These are phyloP conservation scores for Leucocoprinus leucothites DNA, from an alignment of 768 basidiomycete species.

Conservation along the genomic window DNA sequence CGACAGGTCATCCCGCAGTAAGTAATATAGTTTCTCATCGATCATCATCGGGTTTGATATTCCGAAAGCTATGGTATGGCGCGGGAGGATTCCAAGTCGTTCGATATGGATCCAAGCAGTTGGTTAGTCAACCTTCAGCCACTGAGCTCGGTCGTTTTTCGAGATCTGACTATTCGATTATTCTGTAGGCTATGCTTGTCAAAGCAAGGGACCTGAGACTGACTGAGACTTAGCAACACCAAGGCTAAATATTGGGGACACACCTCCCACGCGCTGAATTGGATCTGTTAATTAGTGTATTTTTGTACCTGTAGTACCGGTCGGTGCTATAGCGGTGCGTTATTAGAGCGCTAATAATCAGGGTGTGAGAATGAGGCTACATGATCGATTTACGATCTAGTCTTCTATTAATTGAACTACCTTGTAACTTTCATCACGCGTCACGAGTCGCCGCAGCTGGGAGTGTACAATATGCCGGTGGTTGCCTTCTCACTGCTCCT, in stretches of 20 bases:
- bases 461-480: no score
- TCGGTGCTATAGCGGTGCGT: no score
- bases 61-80: conserved; percentile 37
- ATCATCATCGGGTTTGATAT: background rate
- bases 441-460: no score
- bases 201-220: conserved; percentile 4
- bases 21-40: conserved; percentile 7
- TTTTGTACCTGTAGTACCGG: no score
- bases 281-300: no score
- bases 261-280: no score
- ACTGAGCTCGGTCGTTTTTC: background rate
- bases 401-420: no score
- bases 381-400: no score
- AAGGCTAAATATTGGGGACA: background rate
- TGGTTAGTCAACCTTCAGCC: conserved; percentile 26
- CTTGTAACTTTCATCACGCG: no score
- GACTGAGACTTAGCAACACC: background rate
- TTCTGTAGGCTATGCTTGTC: conserved; percentile 4
- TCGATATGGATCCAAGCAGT: conserved; percentile 31
- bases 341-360: no score
- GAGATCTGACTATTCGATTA: background rate
- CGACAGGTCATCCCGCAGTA: conserved; percentile 41
- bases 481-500: no score
- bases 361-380: no score
- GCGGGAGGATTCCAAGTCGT: conserved; percentile 32